phyloP scores from a whole-genome alignment of 2,329 filamentous ascomycete species.

The Didymella segeticola region DNA sequence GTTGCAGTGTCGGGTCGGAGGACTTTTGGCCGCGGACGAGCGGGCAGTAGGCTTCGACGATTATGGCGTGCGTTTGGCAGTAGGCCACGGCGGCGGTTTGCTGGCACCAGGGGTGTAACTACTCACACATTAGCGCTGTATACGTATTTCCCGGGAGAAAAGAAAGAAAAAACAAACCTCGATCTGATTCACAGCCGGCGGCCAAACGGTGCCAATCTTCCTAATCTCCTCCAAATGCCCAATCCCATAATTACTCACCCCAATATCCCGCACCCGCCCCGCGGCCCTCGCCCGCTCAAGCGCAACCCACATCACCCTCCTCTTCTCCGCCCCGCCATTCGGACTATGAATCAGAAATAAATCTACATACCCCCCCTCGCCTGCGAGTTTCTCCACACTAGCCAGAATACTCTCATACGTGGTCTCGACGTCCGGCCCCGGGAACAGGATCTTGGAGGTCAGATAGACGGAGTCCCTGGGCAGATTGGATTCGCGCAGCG shows the following conservation, averaged over 20 bases:
- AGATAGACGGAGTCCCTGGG: constrained; percentile 70
- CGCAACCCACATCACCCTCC: constrained; percentile 70
- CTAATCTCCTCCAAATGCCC: constrained; percentile 73
- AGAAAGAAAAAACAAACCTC: constrained; percentile 60
- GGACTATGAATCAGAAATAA: constrained; percentile 74
- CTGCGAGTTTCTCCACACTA: constrained; percentile 67
- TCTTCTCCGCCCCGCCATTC: constrained; percentile 59
- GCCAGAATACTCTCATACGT: constrained; percentile 66
- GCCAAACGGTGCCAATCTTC: constrained; percentile 68
- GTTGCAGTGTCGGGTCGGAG: constrained; percentile 69
- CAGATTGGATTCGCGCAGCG: constrained; percentile 64
- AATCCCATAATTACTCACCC: constrained; percentile 75
- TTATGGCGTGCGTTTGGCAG: constrained; percentile 64
- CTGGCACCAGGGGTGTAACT: constrained; percentile 77
- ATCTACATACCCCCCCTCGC: constrained; percentile 69
- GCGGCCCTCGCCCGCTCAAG: constrained; percentile 67
- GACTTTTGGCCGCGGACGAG: constrained; percentile 75
- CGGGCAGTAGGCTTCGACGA: constrained; percentile 70
- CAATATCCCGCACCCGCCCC: constrained; percentile 69
- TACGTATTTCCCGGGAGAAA: too few species aligned
- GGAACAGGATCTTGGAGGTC: constrained; percentile 71
- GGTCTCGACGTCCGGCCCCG: constrained; percentile 61
- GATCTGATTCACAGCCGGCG: constrained; percentile 76
- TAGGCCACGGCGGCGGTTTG: constrained; percentile 66
- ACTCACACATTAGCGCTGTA: background rate